Base-by-base conservation (phyloP, 2,329 filamentous ascomycete species). In the Colletotrichum viniferum region DNA sequence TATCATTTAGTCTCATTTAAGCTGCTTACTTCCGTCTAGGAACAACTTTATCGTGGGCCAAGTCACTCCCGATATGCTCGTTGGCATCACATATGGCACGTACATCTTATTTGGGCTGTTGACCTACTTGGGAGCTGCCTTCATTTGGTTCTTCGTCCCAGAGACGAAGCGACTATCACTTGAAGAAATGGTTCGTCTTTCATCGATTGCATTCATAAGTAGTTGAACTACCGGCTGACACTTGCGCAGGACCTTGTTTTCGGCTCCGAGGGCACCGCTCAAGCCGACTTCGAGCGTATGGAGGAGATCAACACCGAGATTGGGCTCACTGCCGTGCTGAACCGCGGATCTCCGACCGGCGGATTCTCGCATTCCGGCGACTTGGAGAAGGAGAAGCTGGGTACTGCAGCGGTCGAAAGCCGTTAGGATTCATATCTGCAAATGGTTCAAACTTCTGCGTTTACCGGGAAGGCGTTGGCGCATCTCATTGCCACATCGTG, bases 301-400 rank as follows among this genome's bases (percentile, higher is more conserved):
- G 88, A 88, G n/a, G 91, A 93, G 81, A 94, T 95, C 79, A 93
- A 94, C 81, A 85, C 86, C 36, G 93, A 94, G 79, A 92, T 95
- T 76, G 94, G 94, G 0, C 84, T 95, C 3, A 86, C 82, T 2
- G 82, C 83, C 12, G 58, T 73, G 8, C 43, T 76, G 32, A 76
- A 76, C 32, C 69, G 63, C 4, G 26, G 38, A 10, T 63, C 43
- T 4, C 63, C 63, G 1, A 28, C 26, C 18, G 30, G 56, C 3
- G 63, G 36, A 8, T 43, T 60, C n/a, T 65, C 67, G n/a, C 56
- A 60, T 14, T 68, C 58, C 14, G 43, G 32, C 14, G 58, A 64
- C 3, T 8, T 73, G 18, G 73, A 76, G 56, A 76, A 76, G 48
- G 71, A 48, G 18, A 71, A 69, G 9, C 5, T 69, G 8, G 28